Evolutionary conservation across 2,329 filamentous ascomycete species (phyloP).

Genomic region (Neopestalotiopsis sp.): DNA sequence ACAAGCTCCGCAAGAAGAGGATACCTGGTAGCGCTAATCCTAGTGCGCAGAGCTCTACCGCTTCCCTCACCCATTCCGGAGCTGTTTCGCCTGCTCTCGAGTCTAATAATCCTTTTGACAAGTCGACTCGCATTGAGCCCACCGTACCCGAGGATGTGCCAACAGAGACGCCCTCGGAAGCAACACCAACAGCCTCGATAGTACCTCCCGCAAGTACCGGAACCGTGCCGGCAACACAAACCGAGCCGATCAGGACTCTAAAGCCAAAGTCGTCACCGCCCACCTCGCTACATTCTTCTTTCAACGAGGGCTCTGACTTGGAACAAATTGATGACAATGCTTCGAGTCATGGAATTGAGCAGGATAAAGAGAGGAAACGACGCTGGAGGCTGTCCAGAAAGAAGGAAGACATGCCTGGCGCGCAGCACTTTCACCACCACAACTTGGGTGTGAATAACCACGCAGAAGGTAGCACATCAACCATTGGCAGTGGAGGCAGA

Average conservation of each 20-base stretch:
- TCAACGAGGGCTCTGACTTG: conserved; percentile 82
- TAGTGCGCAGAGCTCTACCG: conserved; percentile 88
- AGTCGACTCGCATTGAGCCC: conserved; percentile 25
- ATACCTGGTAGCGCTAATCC: conserved; percentile 77
- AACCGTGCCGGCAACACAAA: conserved; percentile 39
- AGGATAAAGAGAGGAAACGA: conserved; percentile 73
- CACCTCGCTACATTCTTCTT: conserved; percentile 76
- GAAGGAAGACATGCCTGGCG: conserved; percentile 60
- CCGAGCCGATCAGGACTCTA: conserved; percentile 53
- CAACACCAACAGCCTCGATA: conserved; percentile 54
- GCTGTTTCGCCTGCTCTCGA: conserved; percentile 54
- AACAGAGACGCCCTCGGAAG: conserved; percentile 45
- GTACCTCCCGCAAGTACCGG: conserved; percentile 44
- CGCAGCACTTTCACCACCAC: conserved; percentile 42
- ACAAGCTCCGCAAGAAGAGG: conserved; percentile 90
- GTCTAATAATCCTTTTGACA: conserved; percentile 52
- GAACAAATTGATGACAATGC: conserved; percentile 71
- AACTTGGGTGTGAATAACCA: conserved; percentile 66
- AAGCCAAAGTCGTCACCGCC: conserved; percentile 76
- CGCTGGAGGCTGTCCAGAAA: conserved; percentile 76
- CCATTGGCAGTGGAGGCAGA: conserved; percentile 66
- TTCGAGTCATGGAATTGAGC: conserved; percentile 40
- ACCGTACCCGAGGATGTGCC: conserved; percentile 30
- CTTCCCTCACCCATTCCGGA: conserved; percentile 66
- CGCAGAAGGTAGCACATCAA: conserved; percentile 71